Conservation (phyloP, 2,329 filamentous ascomycete genomes). For the Colletotrichum tanaceti region DNA sequence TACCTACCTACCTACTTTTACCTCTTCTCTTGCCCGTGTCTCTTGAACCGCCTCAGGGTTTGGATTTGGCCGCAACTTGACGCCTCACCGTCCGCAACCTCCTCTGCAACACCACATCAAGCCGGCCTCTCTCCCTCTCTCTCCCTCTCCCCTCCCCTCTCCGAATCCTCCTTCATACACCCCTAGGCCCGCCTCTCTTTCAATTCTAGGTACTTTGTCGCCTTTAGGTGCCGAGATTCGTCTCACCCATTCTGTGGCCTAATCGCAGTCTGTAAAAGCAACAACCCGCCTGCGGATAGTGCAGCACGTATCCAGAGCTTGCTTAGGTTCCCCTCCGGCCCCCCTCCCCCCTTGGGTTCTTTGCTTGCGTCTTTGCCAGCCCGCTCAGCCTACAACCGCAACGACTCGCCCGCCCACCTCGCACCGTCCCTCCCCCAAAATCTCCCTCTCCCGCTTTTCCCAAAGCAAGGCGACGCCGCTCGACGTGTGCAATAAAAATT, state of each 20-base stretch:
- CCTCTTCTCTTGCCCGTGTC: slow-evolving; percentile 6
- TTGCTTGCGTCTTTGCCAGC: slow-evolving; percentile 12
- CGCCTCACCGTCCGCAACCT: slow-evolving; percentile 16
- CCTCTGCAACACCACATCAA: slow-evolving; percentile 26
- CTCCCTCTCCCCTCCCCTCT: neutral
- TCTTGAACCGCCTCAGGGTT: slow-evolving; percentile 22
- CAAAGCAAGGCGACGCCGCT: slow-evolving; percentile 34
- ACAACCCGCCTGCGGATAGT: slow-evolving; percentile 9
- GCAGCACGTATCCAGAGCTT: slow-evolving; percentile 4
- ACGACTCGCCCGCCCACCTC: slow-evolving; percentile 9
- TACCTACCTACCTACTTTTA: slow-evolving; percentile 10
- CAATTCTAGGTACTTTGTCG: slow-evolving; percentile 4
- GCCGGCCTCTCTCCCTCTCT: neutral
- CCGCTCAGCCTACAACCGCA: slow-evolving; percentile 14
- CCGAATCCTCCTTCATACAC: slow-evolving; percentile 20
- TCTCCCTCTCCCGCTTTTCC: slow-evolving; percentile 27
- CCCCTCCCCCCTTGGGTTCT: neutral
- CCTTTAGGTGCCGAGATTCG: slow-evolving; percentile 4
- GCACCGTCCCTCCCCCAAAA: slow-evolving; percentile 5
- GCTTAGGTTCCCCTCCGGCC: slow-evolving; percentile 17
- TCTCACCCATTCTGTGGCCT: slow-evolving; percentile 4
- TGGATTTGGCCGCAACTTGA: slow-evolving; percentile 27
- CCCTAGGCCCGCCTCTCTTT: slow-evolving; percentile 9
- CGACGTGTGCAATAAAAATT: slow-evolving; percentile 37
- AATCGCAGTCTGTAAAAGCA: slow-evolving; percentile 3